Evolutionary conservation across 2,329 filamentous ascomycete species (phyloP).

Genomic region (Epichloe sibirici): DNA sequence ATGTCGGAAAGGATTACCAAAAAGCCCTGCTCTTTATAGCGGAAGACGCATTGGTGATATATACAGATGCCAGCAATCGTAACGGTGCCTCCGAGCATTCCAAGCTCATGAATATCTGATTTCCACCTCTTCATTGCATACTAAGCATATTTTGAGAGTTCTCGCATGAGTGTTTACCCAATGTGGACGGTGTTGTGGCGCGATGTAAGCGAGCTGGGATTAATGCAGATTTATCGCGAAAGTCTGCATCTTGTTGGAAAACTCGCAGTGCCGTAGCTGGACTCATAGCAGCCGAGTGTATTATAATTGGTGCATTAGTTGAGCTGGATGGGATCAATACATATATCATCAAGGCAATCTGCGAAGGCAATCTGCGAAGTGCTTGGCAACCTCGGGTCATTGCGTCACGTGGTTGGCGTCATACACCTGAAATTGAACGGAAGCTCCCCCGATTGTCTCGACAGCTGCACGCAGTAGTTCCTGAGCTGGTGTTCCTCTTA

Average conservation of each 20-base stretch:
- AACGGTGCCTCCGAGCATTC: neutral
- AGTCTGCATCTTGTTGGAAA: too few species aligned
- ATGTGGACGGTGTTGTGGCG: too few species aligned
- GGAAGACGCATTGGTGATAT: neutral
- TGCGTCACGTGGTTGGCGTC: conserved; percentile 6
- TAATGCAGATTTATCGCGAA: too few species aligned
- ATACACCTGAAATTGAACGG: neutral
- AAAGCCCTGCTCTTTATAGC: neutral
- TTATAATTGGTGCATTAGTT: neutral
- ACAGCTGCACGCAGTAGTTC: neutral
- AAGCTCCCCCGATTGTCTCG: neutral
- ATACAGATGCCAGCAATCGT: conserved; percentile 1
- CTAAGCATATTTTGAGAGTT: neutral
- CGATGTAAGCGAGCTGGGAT: too few species aligned
- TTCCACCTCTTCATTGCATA: neutral
- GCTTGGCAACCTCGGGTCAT: neutral
- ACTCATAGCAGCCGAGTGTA: neutral
- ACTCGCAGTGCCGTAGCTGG: too few species aligned
- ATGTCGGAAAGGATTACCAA: neutral
- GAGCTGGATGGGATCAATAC: neutral
- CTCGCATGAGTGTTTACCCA: too few species aligned
- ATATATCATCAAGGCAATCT: neutral
- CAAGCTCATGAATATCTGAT: neutral
- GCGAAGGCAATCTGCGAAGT: neutral
- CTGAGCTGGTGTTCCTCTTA: neutral